phyloP scores from a whole-genome alignment of 2,329 filamentous ascomycete species.

The Penicillium sp. region DNA sequence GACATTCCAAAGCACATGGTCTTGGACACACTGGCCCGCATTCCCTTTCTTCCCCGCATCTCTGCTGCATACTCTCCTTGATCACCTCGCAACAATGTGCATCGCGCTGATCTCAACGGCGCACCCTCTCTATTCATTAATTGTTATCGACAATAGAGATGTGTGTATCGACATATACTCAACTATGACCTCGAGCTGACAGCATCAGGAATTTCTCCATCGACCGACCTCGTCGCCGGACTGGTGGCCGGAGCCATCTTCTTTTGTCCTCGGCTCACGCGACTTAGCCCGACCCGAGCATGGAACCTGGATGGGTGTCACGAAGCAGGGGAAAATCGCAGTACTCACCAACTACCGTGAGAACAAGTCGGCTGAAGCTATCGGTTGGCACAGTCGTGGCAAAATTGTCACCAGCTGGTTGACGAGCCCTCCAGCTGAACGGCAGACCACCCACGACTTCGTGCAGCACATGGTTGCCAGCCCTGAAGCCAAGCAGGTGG shows the following conservation, averaged over 20 bases:
- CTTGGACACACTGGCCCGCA: not conserved
- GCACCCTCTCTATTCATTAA: conserved; percentile 69
- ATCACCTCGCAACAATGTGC: conserved; percentile 60
- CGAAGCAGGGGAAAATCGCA: conserved; percentile 56
- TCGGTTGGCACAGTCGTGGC: conserved; percentile 51
- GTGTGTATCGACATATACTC: conserved; percentile 34
- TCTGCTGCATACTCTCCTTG: conserved; percentile 12
- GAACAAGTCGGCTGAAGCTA: conserved; percentile 44
- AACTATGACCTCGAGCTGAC: conserved; percentile 1
- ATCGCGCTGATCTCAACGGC: conserved; percentile 71
- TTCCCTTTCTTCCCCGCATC: conserved; percentile 6
- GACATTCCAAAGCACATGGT: not conserved
- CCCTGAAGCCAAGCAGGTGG: conserved; percentile 53
- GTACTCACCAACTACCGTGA: conserved; percentile 63
- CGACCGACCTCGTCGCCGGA: conserved; percentile 56
- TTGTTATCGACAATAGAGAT: conserved; percentile 74
- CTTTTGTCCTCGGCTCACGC: conserved; percentile 56
- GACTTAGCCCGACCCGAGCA: conserved; percentile 57
- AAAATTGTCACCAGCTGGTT: conserved; percentile 59
- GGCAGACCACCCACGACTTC: conserved; percentile 48
- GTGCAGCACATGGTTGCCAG: conserved; percentile 53
- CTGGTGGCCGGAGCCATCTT: conserved; percentile 57
- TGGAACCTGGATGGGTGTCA: conserved; percentile 63
- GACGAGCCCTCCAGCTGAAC: conserved; percentile 39
- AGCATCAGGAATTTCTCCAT: conserved; percentile 56